Conservation (phyloP, 2,329 filamentous ascomycete species). For the Knoxdaviesia proteae region DNA sequence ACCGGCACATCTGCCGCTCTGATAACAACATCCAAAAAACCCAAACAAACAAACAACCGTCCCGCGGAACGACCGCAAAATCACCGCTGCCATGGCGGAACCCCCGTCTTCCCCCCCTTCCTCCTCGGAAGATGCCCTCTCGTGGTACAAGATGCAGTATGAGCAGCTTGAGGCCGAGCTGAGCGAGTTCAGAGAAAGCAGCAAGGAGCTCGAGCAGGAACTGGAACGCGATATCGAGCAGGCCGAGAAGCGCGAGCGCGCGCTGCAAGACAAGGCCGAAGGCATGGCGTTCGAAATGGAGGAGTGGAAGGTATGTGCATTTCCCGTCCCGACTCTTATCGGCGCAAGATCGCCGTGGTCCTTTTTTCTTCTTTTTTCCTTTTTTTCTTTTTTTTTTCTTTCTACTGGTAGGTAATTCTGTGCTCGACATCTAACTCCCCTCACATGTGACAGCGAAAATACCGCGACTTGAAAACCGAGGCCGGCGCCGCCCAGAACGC, state of each 20-base stretch:
- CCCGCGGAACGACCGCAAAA: background rate
- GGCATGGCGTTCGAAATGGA: slow-evolving; percentile 72
- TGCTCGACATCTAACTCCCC: background rate
- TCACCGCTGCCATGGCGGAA: slow-evolving; percentile 26
- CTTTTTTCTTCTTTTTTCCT: background rate
- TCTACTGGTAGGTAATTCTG: background rate
- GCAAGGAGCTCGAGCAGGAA: slow-evolving; percentile 82
- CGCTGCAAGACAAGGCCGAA: slow-evolving; percentile 73
- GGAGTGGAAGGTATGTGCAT: slow-evolving; percentile 77
- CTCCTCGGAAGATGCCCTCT: slow-evolving; percentile 52
- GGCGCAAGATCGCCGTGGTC: background rate
- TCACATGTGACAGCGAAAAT: slow-evolving; percentile 50
- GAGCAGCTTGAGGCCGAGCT: slow-evolving; percentile 81
- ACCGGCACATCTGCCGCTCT: no score
- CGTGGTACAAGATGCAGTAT: slow-evolving; percentile 94
- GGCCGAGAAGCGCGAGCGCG: slow-evolving; percentile 78
- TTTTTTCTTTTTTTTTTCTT: background rate
- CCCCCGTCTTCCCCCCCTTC: slow-evolving; percentile 40
- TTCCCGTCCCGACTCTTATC: background rate
- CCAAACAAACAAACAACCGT: no score
- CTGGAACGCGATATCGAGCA: slow-evolving; percentile 91
- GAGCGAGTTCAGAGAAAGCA: slow-evolving; percentile 82
- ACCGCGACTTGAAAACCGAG: slow-evolving; percentile 84
- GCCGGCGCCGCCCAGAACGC: slow-evolving; percentile 64
- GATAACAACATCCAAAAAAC: no score